Evolutionary conservation across 2,329 filamentous ascomycete species (phyloP), one percentile per base, ranked within the genome.

Genomic region (Monosporascus sp.): DNA sequence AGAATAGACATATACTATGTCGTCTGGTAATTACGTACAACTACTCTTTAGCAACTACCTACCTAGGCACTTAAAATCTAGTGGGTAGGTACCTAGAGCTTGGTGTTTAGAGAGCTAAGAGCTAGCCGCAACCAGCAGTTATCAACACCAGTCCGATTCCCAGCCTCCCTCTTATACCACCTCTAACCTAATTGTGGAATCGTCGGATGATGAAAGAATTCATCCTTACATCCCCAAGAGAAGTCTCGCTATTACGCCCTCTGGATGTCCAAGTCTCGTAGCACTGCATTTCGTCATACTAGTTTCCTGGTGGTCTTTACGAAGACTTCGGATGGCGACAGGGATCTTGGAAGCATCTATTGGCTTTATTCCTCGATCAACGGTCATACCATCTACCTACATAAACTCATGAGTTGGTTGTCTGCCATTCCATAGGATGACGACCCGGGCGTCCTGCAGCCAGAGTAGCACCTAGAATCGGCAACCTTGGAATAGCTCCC

Each of bases 321-420:
- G 11, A 34, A 34, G 31, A 5, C 11, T 34, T 34, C 11, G 31
- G 31, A 34, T 11, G 14, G 5, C n/a, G 19, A 43, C n/a, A 2
- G 40, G 7, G 40, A 5, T n/a, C 11, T 43, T 20, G n/a, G 22
- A 20, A 43, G 24, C 43, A n/a, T 27, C 20, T 11, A 26, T 46
- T 20, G 9, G 26, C 24, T 24, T 3, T 11, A 46, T 31, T 34
- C 31, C 17, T 27, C n/a, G 47, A 48, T 51, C 40, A 49, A 27
- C 43, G 51, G 57, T 66, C 63, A 65, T 62, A 55, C 64, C 61
- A 62, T 61, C 60, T 52, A 60, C 34, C 34, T 60, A 63, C 57
- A 64, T 59, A 37, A 3, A 59, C 48, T 45, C 47, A 54, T 43
- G 57, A 57, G 44, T 44, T 52, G 48, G 41, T 41, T 52, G 50